phyloP scores from a whole-genome alignment of 108 stramenopile species.

The Hondaea fermentalgiana region DNA sequence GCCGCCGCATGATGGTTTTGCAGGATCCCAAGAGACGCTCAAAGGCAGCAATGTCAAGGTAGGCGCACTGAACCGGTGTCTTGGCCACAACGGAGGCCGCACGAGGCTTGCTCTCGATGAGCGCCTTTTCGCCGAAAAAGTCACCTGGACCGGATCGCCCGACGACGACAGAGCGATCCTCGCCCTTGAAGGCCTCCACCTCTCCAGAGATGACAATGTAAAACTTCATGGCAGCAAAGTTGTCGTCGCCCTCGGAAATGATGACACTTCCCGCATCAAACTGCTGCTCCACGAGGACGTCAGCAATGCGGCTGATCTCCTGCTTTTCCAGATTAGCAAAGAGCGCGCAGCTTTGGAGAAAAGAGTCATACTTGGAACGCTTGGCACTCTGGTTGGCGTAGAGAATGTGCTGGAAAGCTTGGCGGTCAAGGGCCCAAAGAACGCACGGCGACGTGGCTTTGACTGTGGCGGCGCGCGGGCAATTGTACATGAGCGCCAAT shows the following conservation, averaged over 20 bases:
- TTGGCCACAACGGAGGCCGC: neutral
- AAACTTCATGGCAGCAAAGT: neutral
- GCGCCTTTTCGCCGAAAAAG: slow-evolving; percentile 17
- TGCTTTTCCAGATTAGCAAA: slow-evolving; percentile 49
- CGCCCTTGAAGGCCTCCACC: neutral
- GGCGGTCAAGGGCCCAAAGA: slow-evolving; percentile 61
- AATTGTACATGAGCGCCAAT: slow-evolving; percentile 79
- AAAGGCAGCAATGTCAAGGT: neutral
- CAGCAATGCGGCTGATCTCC: slow-evolving; percentile 22
- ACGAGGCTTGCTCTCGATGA: neutral
- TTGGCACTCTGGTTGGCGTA: slow-evolving; percentile 48
- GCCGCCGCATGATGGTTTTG: neutral
- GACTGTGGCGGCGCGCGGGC: slow-evolving; percentile 78
- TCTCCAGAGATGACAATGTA: neutral
- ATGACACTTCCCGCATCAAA: neutral
- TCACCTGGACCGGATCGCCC: neutral
- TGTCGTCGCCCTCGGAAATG: neutral
- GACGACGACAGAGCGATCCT: neutral
- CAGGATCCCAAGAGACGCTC: neutral
- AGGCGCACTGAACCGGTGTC: neutral
- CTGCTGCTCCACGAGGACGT: slow-evolving; percentile 4
- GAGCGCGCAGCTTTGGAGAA: slow-evolving; percentile 57
- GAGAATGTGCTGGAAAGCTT: slow-evolving; percentile 63
- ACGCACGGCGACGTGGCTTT: slow-evolving; percentile 45
- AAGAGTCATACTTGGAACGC: slow-evolving; percentile 55